Evolutionary conservation across 768 basidiomycete species (phyloP).

Genomic region (Suillus decipiens): DNA sequence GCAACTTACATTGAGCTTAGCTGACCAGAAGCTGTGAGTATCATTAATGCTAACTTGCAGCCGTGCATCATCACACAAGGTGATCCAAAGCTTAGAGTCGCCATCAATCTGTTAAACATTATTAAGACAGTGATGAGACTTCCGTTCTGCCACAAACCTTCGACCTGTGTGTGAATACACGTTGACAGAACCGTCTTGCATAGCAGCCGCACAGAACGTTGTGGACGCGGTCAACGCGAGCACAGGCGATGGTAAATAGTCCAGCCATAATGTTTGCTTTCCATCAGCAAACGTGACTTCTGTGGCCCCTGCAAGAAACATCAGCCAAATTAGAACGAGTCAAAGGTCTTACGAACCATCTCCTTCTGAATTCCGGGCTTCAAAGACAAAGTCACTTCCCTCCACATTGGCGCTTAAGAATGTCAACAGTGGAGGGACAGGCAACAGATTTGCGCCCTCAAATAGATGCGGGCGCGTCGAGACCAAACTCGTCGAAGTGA

Average conservation of each 20-base stretch:
- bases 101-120: conserved; percentile 59
- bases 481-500: conserved; percentile 32
- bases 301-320: conserved; percentile 45
- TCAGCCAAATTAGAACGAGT: background rate
- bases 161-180: conserved; percentile 86
- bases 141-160: conserved; percentile 49
- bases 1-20: conserved; percentile 71
- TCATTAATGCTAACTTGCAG: conserved; percentile 62
- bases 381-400: conserved; percentile 66
- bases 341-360: conserved; percentile 43
- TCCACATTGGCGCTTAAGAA: conserved; percentile 62
- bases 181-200: conserved; percentile 77
- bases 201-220: conserved; percentile 72
- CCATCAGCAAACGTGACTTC: conserved; percentile 68
- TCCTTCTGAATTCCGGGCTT: conserved; percentile 76
- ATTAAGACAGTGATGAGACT: background rate
- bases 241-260: conserved; percentile 80
- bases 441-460: conserved; percentile 27
- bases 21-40: conserved; percentile 71
- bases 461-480: conserved; percentile 24
- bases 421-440: conserved; percentile 61
- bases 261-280: conserved; percentile 83
- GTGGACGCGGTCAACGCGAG: conserved; percentile 64
- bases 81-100: conserved; percentile 70
- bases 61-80: conserved; percentile 71